A percentile compares a stretch with the other conserved stretches of the same genome.
Evolutionary conservation across 345 rosid genomes (phyloP).

Genomic region (Pseudoturritis turrita): DNA sequence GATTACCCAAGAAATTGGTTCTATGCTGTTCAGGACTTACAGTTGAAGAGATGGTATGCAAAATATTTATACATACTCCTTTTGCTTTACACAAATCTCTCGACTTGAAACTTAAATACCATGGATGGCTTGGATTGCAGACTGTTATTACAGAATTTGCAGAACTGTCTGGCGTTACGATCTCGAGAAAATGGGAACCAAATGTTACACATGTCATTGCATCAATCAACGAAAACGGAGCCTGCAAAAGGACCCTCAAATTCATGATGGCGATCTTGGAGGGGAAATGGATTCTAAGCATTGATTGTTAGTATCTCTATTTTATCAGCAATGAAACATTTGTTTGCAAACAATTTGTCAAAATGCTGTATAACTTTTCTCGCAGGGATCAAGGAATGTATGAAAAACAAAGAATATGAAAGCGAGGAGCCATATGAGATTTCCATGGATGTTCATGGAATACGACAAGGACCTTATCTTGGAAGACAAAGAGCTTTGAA

Average conservation of each 20-base stretch:
- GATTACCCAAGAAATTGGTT: constrained; percentile 42
- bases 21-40: constrained; percentile 84
- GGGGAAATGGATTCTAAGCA: constrained; percentile 85
- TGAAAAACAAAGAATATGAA: constrained; percentile 43
- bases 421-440: constrained; percentile 75
- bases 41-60: constrained; percentile 56
- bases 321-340: neutral
- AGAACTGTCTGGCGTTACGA: constrained; percentile 45
- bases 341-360: neutral
- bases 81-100: neutral
- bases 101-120: neutral
- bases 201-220: constrained; percentile 78
- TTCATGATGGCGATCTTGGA: constrained; percentile 76
- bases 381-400: constrained; percentile 75
- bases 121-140: constrained; percentile 43
- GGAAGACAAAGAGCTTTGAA: constrained; percentile 74
- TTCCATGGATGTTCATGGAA: constrained; percentile 63
- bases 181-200: constrained; percentile 62
- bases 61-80: neutral
- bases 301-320: constrained; percentile 57
- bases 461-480: constrained; percentile 56
- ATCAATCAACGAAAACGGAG: constrained; percentile 73
- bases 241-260: constrained; percentile 85
- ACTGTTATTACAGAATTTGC: constrained; percentile 53
- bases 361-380: neutral